These are phyloP conservation scores for Russula foetens DNA, from an alignment of 768 basidiomycete genomes.

Conservation along the genomic window DNA sequence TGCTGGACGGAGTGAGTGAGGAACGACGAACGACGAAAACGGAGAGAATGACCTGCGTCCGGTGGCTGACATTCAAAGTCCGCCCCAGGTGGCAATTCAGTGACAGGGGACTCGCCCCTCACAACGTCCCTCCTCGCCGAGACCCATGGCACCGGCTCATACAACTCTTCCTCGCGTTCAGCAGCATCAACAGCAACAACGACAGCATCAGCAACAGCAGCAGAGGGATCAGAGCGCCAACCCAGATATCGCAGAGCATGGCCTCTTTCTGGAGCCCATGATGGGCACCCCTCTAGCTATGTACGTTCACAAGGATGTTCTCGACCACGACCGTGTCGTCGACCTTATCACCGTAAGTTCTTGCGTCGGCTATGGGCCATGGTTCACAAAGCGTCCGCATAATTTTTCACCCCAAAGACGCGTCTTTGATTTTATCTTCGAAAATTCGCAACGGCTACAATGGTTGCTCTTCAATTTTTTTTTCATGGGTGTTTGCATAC, in stretches of 20 bases:
- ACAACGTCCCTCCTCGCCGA: slow-evolving; percentile 24
- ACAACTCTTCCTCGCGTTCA: slow-evolving; percentile 46
- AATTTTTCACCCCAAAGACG: background rate
- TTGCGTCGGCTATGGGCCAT: slow-evolving; percentile 7
- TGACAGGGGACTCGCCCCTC: slow-evolving; percentile 23
- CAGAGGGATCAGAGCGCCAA: slow-evolving; percentile 30
- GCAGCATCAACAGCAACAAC: slow-evolving; percentile 36
- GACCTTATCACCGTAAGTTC: slow-evolving; percentile 58
- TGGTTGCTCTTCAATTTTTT: background rate
- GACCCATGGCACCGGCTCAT: slow-evolving; percentile 83
- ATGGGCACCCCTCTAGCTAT: slow-evolving; percentile 66
- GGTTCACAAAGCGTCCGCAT: background rate
- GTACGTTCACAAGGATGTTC: slow-evolving; percentile 76
- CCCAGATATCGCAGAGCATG: slow-evolving; percentile 25
- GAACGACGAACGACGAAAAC: too few relatives aligned
- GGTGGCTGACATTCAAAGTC: slow-evolving; percentile 17
- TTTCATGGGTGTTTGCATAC: background rate
- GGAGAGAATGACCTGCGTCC: background rate
- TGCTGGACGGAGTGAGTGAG: background rate
- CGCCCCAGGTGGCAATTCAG: slow-evolving; percentile 18
- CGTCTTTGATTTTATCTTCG: background rate
- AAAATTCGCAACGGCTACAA: background rate
- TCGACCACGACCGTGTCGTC: slow-evolving; percentile 54
- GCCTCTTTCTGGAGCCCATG: slow-evolving; percentile 75
- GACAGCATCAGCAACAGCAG: slow-evolving; percentile 22